These are phyloP conservation scores for Colletotrichum chrysophilum DNA, from an alignment of 2,329 filamentous ascomycete species.

Conservation along the genomic window DNA sequence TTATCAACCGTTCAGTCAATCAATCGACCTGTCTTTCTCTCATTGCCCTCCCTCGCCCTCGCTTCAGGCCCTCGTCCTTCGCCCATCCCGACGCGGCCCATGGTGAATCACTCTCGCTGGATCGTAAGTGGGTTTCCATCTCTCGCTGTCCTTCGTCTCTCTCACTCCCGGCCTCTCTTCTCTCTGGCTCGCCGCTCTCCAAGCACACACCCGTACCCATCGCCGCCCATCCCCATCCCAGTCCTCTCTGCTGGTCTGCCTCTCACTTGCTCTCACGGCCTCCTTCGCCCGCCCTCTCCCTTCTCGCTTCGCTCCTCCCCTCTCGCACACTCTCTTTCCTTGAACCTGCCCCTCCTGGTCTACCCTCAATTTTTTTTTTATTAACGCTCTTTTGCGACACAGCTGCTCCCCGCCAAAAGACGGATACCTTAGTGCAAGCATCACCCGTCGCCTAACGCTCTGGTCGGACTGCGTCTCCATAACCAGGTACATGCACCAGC, in stretches of 20 bases:
- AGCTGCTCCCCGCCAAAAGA: neutral
- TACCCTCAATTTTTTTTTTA: neutral
- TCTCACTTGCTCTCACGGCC: neutral
- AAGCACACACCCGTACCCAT: neutral
- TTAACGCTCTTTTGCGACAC: conserved; percentile 15
- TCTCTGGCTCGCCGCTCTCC: neutral
- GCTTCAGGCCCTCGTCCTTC: conserved; percentile 9
- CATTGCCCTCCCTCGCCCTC: neutral
- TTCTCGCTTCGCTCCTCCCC: neutral
- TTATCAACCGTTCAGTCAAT: conserved; percentile 18
- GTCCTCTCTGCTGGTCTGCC: neutral
- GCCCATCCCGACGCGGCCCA: conserved; percentile 19
- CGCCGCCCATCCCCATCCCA: neutral
- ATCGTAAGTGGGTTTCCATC: conserved; percentile 15
- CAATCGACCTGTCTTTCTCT: conserved; percentile 1
- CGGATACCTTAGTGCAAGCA: conserved; percentile 6
- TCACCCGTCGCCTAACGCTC: neutral
- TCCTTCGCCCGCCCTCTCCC: neutral
- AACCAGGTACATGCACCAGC: neutral
- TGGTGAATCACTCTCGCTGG: conserved; percentile 17
- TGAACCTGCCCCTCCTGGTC: conserved; percentile 13
- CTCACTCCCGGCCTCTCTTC: neutral
- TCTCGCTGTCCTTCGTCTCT: neutral
- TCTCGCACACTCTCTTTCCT: neutral
- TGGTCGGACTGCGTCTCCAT: conserved; percentile 1